phyloP scores from a whole-genome alignment of 352 stramenopile species.

The Halophytophthora batemanensis region DNA sequence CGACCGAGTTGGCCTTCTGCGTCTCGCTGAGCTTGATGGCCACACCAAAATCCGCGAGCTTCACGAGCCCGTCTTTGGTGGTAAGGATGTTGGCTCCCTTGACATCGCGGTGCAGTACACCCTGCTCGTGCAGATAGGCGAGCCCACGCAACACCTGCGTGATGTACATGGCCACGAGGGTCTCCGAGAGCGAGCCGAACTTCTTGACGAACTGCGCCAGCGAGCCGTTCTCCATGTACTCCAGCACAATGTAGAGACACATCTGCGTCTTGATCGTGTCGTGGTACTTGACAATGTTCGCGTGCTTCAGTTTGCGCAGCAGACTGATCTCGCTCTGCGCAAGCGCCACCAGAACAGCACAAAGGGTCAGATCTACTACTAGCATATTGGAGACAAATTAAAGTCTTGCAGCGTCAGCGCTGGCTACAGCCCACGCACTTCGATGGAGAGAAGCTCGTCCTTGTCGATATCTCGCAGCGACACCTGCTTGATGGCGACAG shows the following conservation, averaged over 20 bases:
- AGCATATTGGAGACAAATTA: neutral
- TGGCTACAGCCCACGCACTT: slow-evolving; percentile 29
- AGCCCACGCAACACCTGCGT: slow-evolving; percentile 89
- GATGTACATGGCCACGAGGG: slow-evolving; percentile 90
- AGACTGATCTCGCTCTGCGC: slow-evolving; percentile 87
- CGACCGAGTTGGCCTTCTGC: slow-evolving; percentile 87
- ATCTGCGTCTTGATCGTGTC: slow-evolving; percentile 90
- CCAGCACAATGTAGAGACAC: slow-evolving; percentile 83
- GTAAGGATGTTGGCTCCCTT: slow-evolving; percentile 94
- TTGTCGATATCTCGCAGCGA: slow-evolving; percentile 82
- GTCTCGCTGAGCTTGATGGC: slow-evolving; percentile 87
- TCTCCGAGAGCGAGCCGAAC: slow-evolving; percentile 91
- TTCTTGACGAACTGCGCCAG: slow-evolving; percentile 92
- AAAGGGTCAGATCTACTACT: neutral
- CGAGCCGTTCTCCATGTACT: slow-evolving; percentile 95
- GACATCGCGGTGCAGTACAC: slow-evolving; percentile 91
- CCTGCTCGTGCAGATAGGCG: slow-evolving; percentile 89
- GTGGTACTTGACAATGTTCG: slow-evolving; percentile 96
- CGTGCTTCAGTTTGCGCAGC: slow-evolving; percentile 91
- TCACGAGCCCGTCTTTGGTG: slow-evolving; percentile 90
- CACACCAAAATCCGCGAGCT: slow-evolving; percentile 92
- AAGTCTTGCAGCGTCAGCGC: neutral
- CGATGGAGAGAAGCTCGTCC: slow-evolving; percentile 78
- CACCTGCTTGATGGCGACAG: slow-evolving; percentile 87
- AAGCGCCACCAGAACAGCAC: neutral